Base-by-base conservation (phyloP, 2,329 filamentous ascomycete species). In the Trichoderma cornu-damae region DNA sequence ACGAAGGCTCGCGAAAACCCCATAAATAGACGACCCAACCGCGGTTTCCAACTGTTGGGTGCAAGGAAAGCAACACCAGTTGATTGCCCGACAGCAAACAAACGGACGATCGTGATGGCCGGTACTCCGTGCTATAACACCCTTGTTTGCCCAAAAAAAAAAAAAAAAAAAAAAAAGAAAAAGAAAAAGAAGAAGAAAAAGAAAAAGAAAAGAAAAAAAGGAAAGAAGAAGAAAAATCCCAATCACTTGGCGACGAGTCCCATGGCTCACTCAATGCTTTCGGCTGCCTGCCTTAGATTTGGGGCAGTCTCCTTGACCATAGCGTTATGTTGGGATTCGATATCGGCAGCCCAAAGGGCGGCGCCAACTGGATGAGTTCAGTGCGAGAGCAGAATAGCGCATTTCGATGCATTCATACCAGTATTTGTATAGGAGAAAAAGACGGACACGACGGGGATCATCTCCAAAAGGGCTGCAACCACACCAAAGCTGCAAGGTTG, bases 401-500 rank as follows among this genome's bases (percentile, higher is more conserved):
- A 18, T n/a, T n/a, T n/a, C n/a, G 18, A 9, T 22, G 30, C 20
- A 9, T 11, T 8, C 40, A 6, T 63, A 82, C 83, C 82, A 1
- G 89, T 88, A 70, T 96, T 96, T 14, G 91, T 96, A 70, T 95
- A 96, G 0, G 88, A 81, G 67, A 96, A 96, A 60, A 93, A 79
- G 53, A 96, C 87, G 5, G 89, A 92, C 6, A 80, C 84, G 60
- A 96, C 75, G 0, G 93, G 93, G 2, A 96, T 74, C 77, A 96
- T 87, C 69, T 96, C 91, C 3, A 96, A 79, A 1, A 94, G 73
- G 47, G 89, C 90, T 4, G 90, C 87, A 2, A 89, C 83, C 1
- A 81, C 79, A 18, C 84, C 84, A 58, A 96, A 88, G 6, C 92
- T 95, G 62, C 42, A 40, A 22, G n/a, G 22, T 46, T 3, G n/a